Evolutionary conservation across 148 eudicot genomes (phyloP).

Genomic region (Cornus suecica): DNA sequence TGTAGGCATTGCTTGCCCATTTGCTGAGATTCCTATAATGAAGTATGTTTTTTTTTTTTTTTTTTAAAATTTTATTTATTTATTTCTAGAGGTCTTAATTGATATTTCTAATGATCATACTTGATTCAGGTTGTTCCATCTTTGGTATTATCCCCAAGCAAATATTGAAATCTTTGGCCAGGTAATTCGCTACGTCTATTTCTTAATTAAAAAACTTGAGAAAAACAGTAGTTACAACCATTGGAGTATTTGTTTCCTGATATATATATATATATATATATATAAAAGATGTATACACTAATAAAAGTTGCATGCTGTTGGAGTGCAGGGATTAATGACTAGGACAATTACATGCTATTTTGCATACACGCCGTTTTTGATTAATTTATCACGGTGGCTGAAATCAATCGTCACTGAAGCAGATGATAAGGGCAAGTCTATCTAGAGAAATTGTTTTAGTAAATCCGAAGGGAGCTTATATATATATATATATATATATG

Average conservation of each 20-base stretch:
- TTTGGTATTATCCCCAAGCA: conserved; percentile 90
- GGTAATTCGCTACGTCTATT: too few species aligned
- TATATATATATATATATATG: too few species aligned
- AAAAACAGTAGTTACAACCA: too few species aligned
- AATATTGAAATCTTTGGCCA: conserved; percentile 64
- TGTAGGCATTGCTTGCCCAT: conserved; percentile 69
- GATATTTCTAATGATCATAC: not conserved
- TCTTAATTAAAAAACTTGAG: too few species aligned
- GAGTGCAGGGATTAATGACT: conserved; percentile 65
- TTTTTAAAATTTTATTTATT: not conserved
- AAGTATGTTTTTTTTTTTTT: conserved; percentile 35
- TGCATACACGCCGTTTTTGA: conserved; percentile 70
- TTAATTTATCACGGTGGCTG: conserved; percentile 64
- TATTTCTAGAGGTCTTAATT: not conserved
- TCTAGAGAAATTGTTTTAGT: too few species aligned
- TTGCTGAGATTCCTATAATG: conserved; percentile 77
- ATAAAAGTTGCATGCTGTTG: not conserved
- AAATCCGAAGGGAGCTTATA: too few species aligned
- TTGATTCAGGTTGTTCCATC: conserved; percentile 45
- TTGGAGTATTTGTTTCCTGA: too few species aligned
- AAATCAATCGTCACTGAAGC: conserved; percentile 26
- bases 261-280: too few species aligned
- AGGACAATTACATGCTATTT: conserved; percentile 88
- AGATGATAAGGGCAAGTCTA: conserved; percentile 15
- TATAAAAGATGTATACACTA: too few species aligned